These are phyloP conservation scores for Penicillium sp. DNA, from an alignment of 2,329 filamentous ascomycete genomes.

Conservation along the genomic window DNA sequence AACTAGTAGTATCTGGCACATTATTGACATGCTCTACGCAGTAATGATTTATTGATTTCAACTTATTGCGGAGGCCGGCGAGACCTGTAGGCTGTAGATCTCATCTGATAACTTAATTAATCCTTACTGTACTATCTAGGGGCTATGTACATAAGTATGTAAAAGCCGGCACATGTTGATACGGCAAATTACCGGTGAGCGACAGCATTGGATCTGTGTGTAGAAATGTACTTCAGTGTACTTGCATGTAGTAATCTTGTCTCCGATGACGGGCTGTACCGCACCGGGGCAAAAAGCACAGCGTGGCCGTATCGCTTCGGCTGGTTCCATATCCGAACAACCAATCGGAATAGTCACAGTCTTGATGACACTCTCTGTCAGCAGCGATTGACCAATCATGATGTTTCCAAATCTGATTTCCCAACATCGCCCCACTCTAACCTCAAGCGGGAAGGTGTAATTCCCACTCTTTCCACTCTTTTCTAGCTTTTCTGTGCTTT, in stretches of 20 bases:
- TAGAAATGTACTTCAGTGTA: not conserved
- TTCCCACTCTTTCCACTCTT: constrained; percentile 17
- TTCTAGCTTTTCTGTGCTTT: not conserved
- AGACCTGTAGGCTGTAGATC: not conserved
- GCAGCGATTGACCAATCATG: constrained; percentile 21
- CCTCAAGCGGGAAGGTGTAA: constrained; percentile 22
- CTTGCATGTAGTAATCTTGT: not conserved
- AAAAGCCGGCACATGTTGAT: not conserved
- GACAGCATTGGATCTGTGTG: too few relatives aligned
- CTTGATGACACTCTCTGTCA: constrained; percentile 14
- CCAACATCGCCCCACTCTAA: constrained; percentile 17
- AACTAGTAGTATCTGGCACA: not conserved
- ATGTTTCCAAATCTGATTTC: constrained; percentile 27
- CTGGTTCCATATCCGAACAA: not conserved
- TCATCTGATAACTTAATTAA: too few relatives aligned
- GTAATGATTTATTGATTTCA: constrained; percentile 7
- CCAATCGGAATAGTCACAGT: constrained; percentile 27
- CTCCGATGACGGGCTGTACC: not conserved
- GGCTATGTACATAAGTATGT: too few relatives aligned
- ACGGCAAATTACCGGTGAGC: not conserved
- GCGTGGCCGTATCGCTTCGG: constrained; percentile 13
- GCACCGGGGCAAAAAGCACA: constrained; percentile 6
- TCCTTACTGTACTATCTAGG: too few relatives aligned
- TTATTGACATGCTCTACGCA: constrained; percentile 6
- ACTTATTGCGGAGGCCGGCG: not conserved